These are phyloP conservation scores for Cicer cuneatum DNA, from an alignment of 306 rosid species.

Conservation along the genomic window DNA sequence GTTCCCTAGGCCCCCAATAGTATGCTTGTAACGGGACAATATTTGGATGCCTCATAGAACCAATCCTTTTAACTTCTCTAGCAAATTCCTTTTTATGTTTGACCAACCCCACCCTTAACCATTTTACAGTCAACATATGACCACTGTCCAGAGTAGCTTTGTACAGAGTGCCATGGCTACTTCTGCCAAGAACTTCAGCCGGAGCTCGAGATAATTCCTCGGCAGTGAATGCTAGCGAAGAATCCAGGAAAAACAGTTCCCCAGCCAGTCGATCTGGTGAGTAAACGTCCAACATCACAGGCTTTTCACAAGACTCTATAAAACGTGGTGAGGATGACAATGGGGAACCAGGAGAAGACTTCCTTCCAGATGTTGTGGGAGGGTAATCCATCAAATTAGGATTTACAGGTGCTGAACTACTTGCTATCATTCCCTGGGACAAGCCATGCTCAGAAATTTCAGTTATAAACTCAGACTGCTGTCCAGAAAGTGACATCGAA, in stretches of 20 bases:
- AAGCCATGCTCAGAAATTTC: conserved; percentile 70
- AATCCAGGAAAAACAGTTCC: conserved; percentile 81
- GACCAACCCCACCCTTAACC: conserved; percentile 96
- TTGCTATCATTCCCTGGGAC: conserved; percentile 59
- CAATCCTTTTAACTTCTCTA: conserved; percentile 90
- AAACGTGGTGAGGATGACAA: conserved; percentile 81
- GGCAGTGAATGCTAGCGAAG: conserved; percentile 82
- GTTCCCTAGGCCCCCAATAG: conserved; percentile 99
- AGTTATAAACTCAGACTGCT: conserved; percentile 61
- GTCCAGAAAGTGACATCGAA: conserved; percentile 81
- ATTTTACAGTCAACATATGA: conserved; percentile 92
- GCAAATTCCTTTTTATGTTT: conserved; percentile 95
- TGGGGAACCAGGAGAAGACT: conserved; percentile 82
- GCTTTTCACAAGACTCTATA: conserved; percentile 76
- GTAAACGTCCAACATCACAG: conserved; percentile 84
- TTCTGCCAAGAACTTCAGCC: conserved; percentile 98
- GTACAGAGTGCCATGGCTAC: conserved; percentile 96
- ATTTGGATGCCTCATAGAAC: conserved; percentile 90
- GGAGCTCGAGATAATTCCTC: conserved; percentile 99
- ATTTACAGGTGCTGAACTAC: conserved; percentile 64
- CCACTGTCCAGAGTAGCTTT: conserved; percentile 96
- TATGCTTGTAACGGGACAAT: conserved; percentile 85
- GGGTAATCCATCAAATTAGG: conserved; percentile 71
- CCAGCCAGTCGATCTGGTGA: conserved; percentile 98
- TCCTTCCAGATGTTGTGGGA: conserved; percentile 79